Percentiles rank a stretch among this genome's conserved stretches.
Evolutionary conservation across 192 early-diverging fungal species (phyloP).

Genomic region (Mycoemilia scoparia): DNA sequence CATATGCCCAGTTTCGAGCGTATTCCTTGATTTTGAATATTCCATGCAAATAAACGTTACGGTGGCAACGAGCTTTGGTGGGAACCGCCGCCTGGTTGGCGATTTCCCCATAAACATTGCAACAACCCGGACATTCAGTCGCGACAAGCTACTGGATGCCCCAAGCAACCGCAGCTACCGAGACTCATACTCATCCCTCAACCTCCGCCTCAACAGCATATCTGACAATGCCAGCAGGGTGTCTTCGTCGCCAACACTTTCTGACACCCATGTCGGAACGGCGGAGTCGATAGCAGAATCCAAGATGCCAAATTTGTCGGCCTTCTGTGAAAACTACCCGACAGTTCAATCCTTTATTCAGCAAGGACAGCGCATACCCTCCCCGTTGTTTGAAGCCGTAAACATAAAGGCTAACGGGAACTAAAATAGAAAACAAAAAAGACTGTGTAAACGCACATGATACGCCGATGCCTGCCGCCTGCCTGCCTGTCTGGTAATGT

Average conservation of each 20-base stretch:
- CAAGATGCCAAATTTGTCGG: constrained; percentile 1
- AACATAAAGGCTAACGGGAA: too few species aligned
- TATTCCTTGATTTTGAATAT: constrained; percentile 29
- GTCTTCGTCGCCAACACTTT: constrained; percentile 23
- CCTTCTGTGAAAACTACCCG: constrained; percentile 16
- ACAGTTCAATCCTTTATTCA: constrained; percentile 21
- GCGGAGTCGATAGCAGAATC: neutral
- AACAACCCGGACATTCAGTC: constrained; percentile 16
- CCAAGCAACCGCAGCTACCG: constrained; percentile 11
- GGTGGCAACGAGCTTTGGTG: constrained; percentile 25
- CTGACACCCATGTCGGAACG: constrained; percentile 17
- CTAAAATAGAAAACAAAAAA: too few species aligned
- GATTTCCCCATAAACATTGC: constrained; percentile 23
- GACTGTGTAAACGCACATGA: too few species aligned
- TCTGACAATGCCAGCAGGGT: constrained; percentile 5
- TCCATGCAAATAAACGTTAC: constrained; percentile 20
- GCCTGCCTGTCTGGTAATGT: too few species aligned
- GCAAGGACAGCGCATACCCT: constrained; percentile 22
- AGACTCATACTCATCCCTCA: constrained; percentile 20
- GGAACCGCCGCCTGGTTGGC: constrained; percentile 9
- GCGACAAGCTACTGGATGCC: too few species aligned
- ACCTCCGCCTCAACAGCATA: constrained; percentile 1
- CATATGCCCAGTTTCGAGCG: constrained; percentile 26
- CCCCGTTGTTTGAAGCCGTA: constrained; percentile 19
- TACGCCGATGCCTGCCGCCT: too few species aligned